Evolutionary conservation across 768 basidiomycete genomes (phyloP), one percentile per base, ranked within the genome.

Genomic region (Tephrocybe rancida): DNA sequence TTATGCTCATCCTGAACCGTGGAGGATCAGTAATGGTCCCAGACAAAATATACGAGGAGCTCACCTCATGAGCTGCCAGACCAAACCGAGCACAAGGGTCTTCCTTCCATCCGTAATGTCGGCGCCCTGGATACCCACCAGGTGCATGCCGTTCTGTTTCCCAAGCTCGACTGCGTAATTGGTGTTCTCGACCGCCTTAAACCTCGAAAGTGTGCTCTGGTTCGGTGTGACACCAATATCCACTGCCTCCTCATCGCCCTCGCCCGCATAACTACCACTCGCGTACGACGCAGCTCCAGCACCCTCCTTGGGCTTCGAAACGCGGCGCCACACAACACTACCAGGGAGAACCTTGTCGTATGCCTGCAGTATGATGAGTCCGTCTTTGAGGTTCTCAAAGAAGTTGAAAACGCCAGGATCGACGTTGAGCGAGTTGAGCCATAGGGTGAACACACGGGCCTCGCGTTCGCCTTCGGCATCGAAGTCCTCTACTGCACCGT

Each of bases 401-500:
- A 99, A 73, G 74, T 98, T 95, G 80, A 91, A 94, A 14, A 99
- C 95, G 41, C 86, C 88, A 0, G 97, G 97, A 50, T 99, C 95
- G 54, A 98, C 97, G 57, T 92, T 93, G 46, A 99, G 82, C 11
- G 92, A 95, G 77, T 99, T 99, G 56, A 99, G 80, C 97, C 97
- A 99, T 18, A 99, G 84, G 0, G 90, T 99, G 68, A 99, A 99
- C 26, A 95, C 97, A 32, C 96, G 86, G 4, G 97, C 97, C 70
- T 98, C 97, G 43, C 97, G 87, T 70, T 99, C 97, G 55, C 97
- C 97, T 70, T 99, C 97, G 0, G 96, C 97, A 57, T 99, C 97
- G 62, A 99, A 99, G 73, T 98, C 97, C 64, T 98, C 96, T 30
- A 99, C 83, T 0, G 77, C 83, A 21, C 91, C 90, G 55, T 92